Evolutionary conservation across 768 basidiomycete genomes (phyloP).

Genomic region (Podaxis sp.): DNA sequence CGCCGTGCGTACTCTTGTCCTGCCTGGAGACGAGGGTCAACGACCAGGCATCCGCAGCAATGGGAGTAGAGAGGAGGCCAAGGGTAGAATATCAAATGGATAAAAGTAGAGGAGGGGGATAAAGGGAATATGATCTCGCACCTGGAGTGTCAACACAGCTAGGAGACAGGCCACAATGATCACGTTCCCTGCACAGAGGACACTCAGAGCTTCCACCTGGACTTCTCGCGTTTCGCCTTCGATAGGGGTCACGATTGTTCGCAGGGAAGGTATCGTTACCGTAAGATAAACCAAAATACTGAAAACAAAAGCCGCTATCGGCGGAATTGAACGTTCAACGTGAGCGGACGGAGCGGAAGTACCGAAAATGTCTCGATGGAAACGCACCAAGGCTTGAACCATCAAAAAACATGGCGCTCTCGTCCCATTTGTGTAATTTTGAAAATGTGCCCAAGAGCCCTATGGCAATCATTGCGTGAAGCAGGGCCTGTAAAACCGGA

Average conservation of each 20-base stretch:
- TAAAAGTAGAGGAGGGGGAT: slow-evolving; percentile 12
- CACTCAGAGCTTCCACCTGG: slow-evolving; percentile 73
- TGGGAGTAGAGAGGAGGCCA: neutral
- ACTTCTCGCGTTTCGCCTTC: slow-evolving; percentile 60
- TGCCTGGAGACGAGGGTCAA: slow-evolving; percentile 43
- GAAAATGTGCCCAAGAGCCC: slow-evolving; percentile 72
- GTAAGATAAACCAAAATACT: slow-evolving; percentile 78
- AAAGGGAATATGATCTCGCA: slow-evolving; percentile 33
- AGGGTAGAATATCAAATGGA: neutral
- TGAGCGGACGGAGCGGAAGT: neutral
- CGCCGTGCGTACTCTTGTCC: slow-evolving; percentile 85
- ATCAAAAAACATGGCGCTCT: slow-evolving; percentile 94
- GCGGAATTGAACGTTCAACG: slow-evolving; percentile 1
- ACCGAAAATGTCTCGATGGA: slow-evolving; percentile 2
- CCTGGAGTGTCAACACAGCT: slow-evolving; percentile 71
- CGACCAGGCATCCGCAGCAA: neutral
- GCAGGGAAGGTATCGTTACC: slow-evolving; percentile 76
- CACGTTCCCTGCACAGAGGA: slow-evolving; percentile 85
- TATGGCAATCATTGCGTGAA: slow-evolving; percentile 83
- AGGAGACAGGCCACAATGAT: slow-evolving; percentile 73
- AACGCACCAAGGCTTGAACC: slow-evolving; percentile 80
- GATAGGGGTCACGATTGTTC: slow-evolving; percentile 68
- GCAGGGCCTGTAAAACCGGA: slow-evolving; percentile 57
- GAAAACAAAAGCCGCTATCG: slow-evolving; percentile 71
- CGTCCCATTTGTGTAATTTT: slow-evolving; percentile 87